Conservation (phyloP, 176 grass and related monocot genomes). For the Cymbopogon citratus region DNA sequence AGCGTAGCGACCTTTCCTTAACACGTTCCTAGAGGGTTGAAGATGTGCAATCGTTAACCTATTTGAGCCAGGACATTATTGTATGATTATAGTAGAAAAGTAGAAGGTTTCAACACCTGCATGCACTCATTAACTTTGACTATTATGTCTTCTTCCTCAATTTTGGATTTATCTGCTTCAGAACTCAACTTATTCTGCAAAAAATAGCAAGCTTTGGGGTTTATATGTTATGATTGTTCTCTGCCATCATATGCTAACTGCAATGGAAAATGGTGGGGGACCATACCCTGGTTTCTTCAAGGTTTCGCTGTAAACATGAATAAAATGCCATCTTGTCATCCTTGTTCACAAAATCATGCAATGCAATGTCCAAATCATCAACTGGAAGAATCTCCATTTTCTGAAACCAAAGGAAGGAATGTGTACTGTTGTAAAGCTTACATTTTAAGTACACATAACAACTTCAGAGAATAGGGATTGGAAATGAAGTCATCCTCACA, state of each 20-base stretch:
- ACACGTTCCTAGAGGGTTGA: constrained; percentile 55
- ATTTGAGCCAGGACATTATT: constrained; percentile 10
- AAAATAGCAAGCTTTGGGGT: constrained; percentile 7
- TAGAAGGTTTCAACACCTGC: constrained; percentile 47
- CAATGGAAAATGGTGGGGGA: background rate
- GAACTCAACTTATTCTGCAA: constrained; percentile 72
- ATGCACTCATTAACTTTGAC: constrained; percentile 81
- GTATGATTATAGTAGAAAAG: background rate
- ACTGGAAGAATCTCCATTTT: constrained; percentile 99
- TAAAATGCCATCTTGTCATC: constrained; percentile 89
- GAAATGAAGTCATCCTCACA: constrained; percentile 10
- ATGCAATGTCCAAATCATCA: constrained; percentile 93
- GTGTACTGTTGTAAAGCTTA: background rate
- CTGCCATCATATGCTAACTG: constrained; percentile 4
- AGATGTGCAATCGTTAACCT: constrained; percentile 2
- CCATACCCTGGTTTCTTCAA: constrained; percentile 86
- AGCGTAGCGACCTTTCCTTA: constrained; percentile 59
- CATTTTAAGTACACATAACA: background rate
- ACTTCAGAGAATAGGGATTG: background rate
- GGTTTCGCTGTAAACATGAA: constrained; percentile 79
- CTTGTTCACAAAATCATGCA: constrained; percentile 97
- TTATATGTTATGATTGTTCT: constrained; percentile 21
- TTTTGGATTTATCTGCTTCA: constrained; percentile 62
- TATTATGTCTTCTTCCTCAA: constrained; percentile 83
- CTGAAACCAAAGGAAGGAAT: constrained; percentile 36